Evolutionary conservation across 805 yeast species (phyloP), one percentile per base, ranked within the genome.

Genomic region (Brettanomyces nanus): DNA sequence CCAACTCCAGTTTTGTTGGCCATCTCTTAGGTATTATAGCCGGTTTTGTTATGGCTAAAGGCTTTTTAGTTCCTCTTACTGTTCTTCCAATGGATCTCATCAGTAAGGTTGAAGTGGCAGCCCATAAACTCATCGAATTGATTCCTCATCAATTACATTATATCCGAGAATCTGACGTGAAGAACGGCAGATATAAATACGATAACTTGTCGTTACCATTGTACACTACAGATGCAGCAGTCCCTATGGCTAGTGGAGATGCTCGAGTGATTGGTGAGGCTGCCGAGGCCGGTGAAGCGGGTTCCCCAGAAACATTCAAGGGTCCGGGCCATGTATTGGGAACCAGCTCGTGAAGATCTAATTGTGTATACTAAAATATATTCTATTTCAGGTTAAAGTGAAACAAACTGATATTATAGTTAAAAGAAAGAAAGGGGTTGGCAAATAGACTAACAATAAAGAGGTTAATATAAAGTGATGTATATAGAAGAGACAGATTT

Each of bases 1-100:
- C 94, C 1, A 69, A 73, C 6, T 71, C 85, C 4, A 77, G 86
- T 40, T 76, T 84, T 46, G 62, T 80, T 47, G 92, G 94, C 23
- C 95, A 85, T 55, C 62, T 75, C 39, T 69, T 81, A 28, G 90
- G 84, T 4, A 60, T 83, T 30, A 42, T 69, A 3, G 66, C 79
- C 10, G 96, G 96, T 7, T 81, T 71, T 54, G 67, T 73, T 5
- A 64, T 80, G 49, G 78, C 71, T 3, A 59, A 61, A 45, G 85
- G 79, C 11, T 68, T 72, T 46, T 62, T 85, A 39, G 66, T 67
- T 26, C 60, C 68, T 35, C 58, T 85, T 42, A 70, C 73, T 33
- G 67, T 68, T 31, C 94, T 92, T 11, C 85, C 87, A 6, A 70
- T 80, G 31, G 66, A 73, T 46, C 66, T 75, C 3, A 71, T 85